Conservation (phyloP, 805 yeast genomes). For the Wickerhamiella allomyrinae region DNA sequence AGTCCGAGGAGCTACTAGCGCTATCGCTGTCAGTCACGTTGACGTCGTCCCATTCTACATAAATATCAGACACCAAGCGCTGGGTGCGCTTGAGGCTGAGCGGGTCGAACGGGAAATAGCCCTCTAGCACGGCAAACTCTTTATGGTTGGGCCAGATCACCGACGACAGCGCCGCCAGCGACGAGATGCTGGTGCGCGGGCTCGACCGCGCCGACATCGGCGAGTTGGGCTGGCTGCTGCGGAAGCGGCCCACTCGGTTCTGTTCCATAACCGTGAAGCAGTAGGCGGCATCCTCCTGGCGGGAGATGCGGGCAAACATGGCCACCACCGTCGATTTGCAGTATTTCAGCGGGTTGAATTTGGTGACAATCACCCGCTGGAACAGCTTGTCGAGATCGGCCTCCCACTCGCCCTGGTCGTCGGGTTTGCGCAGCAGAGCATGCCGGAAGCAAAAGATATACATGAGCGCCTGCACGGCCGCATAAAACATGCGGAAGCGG, state of each 20-base stretch:
- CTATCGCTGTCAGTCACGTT: slow-evolving; percentile 36
- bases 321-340: slow-evolving; percentile 88
- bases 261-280: slow-evolving; percentile 88
- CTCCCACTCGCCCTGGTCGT: slow-evolving; percentile 23
- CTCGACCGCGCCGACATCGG: too few species aligned
- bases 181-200: slow-evolving; percentile 9
- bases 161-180: slow-evolving; percentile 27
- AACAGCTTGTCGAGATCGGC: slow-evolving; percentile 64
- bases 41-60: slow-evolving; percentile 75
- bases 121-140: slow-evolving; percentile 78
- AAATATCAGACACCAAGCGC: slow-evolving; percentile 37
- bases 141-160: slow-evolving; percentile 42
- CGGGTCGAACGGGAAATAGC: slow-evolving; percentile 96
- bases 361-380: slow-evolving; percentile 70
- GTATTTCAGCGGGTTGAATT: slow-evolving; percentile 84
- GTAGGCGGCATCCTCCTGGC: slow-evolving; percentile 77
- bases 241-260: slow-evolving; percentile 58
- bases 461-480: slow-evolving; percentile 77
- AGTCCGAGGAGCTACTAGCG: slow-evolving; percentile 30
- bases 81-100: slow-evolving; percentile 53
- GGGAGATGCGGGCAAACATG: slow-evolving; percentile 87
- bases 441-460: slow-evolving; percentile 88
- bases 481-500: slow-evolving; percentile 74
- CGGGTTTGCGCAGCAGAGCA: slow-evolving; percentile 34
- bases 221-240: slow-evolving; percentile 11